A percentile compares a stretch with the other conserved stretches of the same genome.
phyloP scores from a whole-genome alignment of 805 yeast species.

The Suhomyces canberraensis region DNA sequence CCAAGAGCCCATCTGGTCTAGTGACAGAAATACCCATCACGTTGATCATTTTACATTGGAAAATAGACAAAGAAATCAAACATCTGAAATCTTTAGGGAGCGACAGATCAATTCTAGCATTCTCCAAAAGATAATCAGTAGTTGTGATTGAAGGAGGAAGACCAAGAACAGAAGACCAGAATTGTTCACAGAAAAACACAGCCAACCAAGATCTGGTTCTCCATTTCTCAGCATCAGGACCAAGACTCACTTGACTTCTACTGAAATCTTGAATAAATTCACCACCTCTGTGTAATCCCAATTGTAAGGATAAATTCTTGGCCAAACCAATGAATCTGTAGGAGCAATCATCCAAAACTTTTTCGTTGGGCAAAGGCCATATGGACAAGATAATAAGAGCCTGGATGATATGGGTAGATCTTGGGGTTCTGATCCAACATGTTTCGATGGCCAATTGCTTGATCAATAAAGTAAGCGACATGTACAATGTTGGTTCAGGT shows the following conservation, averaged over 20 bases:
- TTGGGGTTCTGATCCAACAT: slow-evolving; percentile 89
- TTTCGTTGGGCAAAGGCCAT: slow-evolving; percentile 93
- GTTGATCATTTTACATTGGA: slow-evolving; percentile 78
- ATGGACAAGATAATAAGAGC: slow-evolving; percentile 78
- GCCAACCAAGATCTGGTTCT: slow-evolving; percentile 91
- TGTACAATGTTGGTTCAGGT: slow-evolving; percentile 80
- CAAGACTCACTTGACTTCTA: slow-evolving; percentile 78
- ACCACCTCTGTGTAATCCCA: slow-evolving; percentile 85
- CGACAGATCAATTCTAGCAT: slow-evolving; percentile 62
- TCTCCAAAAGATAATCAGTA: slow-evolving; percentile 73
- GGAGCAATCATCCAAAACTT: slow-evolving; percentile 87
- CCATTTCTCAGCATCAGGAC: slow-evolving; percentile 90
- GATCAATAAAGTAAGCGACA: slow-evolving; percentile 69
- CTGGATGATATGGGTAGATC: slow-evolving; percentile 91
- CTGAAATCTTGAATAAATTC: slow-evolving; percentile 88
- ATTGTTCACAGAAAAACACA: slow-evolving; percentile 81
- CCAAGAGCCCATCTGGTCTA: slow-evolving; percentile 85
- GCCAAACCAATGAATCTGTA: slow-evolving; percentile 88
- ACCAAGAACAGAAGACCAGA: slow-evolving; percentile 86
- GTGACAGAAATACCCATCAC: slow-evolving; percentile 85
- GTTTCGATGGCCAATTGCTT: slow-evolving; percentile 87
- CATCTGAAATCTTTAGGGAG: slow-evolving; percentile 72
- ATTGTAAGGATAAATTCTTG: slow-evolving; percentile 74
- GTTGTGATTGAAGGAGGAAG: slow-evolving; percentile 83
- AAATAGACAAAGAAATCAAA: slow-evolving; percentile 68